phyloP scores from a whole-genome alignment of 192 early-diverging fungal species.

The Haplosporangium gracile region DNA sequence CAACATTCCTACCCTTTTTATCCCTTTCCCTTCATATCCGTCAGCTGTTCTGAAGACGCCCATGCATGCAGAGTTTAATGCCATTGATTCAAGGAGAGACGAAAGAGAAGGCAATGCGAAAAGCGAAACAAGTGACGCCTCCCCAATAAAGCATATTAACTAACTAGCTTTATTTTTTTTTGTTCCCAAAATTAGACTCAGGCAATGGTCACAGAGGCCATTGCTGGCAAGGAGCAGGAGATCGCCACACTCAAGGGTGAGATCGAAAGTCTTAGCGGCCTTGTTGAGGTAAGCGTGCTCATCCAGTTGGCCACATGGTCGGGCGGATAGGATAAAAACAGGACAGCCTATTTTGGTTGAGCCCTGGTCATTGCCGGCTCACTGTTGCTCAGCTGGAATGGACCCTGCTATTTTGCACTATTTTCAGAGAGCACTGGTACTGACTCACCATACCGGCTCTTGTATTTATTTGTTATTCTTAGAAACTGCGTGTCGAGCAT shows the following conservation, averaged over 20 bases:
- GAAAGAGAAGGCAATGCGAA: not conserved
- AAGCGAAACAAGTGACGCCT: not conserved
- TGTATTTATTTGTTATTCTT: not conserved
- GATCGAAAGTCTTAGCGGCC: constrained; percentile 50
- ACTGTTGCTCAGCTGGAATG: not conserved
- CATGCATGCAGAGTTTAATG: not conserved
- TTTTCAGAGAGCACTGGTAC: not conserved
- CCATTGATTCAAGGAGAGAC: not conserved
- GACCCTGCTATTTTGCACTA: constrained; percentile 5
- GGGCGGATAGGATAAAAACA: not conserved
- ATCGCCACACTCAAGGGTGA: constrained; percentile 38
- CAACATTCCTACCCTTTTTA: not conserved
- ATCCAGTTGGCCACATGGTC: not conserved
- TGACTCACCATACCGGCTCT: not conserved
- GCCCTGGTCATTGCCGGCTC: not conserved
- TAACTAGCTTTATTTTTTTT: constrained; percentile 1
- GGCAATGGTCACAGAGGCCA: constrained; percentile 40
- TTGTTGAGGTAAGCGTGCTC: constrained; percentile 40
- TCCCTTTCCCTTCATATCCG: not conserved
- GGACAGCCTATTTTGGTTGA: not conserved
- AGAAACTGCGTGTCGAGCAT: constrained; percentile 54
- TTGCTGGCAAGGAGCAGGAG: constrained; percentile 53
- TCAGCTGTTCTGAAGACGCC: not conserved
- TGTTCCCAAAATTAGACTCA: constrained; percentile 34
- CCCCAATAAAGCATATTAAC: not conserved